Percentiles rank a stretch among this genome's conserved stretches.
phyloP scores from a whole-genome alignment of 768 basidiomycete species.

The Tylopilus subfusipes region DNA sequence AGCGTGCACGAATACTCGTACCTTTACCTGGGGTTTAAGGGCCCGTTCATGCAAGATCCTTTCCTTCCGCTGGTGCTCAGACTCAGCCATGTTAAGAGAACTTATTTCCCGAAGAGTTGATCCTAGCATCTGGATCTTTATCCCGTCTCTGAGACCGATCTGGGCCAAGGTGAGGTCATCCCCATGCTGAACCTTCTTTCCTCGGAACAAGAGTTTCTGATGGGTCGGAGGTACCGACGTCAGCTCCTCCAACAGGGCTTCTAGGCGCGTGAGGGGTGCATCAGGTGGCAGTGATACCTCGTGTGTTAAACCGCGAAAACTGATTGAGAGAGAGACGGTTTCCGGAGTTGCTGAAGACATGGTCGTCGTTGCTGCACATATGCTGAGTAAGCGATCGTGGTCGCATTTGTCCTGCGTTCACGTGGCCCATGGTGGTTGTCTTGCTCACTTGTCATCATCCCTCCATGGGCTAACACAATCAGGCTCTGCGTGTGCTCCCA shows the following conservation, averaged over 20 bases:
- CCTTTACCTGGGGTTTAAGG: slow-evolving; percentile 56
- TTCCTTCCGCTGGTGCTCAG: slow-evolving; percentile 54
- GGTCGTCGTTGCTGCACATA: background rate
- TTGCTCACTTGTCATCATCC: background rate
- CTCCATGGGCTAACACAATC: background rate
- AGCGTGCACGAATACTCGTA: slow-evolving; percentile 22
- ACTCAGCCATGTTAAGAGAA: slow-evolving; percentile 52
- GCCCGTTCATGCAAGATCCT: slow-evolving; percentile 58
- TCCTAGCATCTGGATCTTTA: slow-evolving; percentile 70
- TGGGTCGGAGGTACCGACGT: slow-evolving; percentile 61
- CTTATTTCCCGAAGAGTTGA: slow-evolving; percentile 57
- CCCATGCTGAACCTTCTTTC: slow-evolving; percentile 45
- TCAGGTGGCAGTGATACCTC: slow-evolving; percentile 47
- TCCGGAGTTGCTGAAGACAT: slow-evolving; percentile 13
- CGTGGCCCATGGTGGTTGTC: background rate
- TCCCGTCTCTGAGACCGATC: slow-evolving; percentile 59
- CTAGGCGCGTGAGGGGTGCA: slow-evolving; percentile 49
- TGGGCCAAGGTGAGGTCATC: slow-evolving; percentile 35
- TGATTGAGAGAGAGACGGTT: slow-evolving; percentile 28
- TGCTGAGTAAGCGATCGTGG: slow-evolving; percentile 15
- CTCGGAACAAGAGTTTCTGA: slow-evolving; percentile 74
- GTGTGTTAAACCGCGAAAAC: slow-evolving; percentile 49
- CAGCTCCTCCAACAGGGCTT: slow-evolving; percentile 53
- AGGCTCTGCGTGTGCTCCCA: background rate
- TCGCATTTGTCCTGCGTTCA: background rate